Percentiles rank a stretch among this genome's conserved stretches.
These are phyloP conservation scores for Cutaneotrichosporon spelunceum DNA, from an alignment of 1,284 basidiomycete genomes.

Conservation along the genomic window DNA sequence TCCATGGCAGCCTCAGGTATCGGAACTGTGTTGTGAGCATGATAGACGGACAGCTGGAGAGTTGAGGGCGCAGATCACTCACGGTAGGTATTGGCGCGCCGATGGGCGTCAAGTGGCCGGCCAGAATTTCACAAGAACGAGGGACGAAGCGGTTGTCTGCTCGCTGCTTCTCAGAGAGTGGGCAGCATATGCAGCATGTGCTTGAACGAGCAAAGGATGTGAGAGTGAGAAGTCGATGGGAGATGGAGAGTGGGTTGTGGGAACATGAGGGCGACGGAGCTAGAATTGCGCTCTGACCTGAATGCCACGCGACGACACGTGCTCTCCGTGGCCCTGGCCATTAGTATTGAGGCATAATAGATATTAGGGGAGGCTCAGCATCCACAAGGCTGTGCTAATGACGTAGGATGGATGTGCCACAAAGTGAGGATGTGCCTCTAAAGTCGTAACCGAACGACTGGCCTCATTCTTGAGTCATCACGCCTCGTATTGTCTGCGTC, in stretches of 20 bases:
- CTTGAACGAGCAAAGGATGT: neutral
- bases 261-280: neutral
- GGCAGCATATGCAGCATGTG: constrained; percentile 1
- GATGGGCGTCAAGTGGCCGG: neutral
- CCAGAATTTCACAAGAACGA: constrained; percentile 1
- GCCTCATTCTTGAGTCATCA: too few species aligned
- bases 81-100: constrained; percentile 2
- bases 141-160: neutral
- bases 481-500: too few species aligned
- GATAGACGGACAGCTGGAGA: neutral
- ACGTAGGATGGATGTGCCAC: too few species aligned
- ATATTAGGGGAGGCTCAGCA: neutral
- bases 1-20: constrained; percentile 60
- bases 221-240: neutral
- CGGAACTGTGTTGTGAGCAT: neutral
- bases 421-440: too few species aligned
- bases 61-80: neutral
- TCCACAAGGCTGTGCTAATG: neutral
- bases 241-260: neutral
- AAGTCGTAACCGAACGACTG: too few species aligned
- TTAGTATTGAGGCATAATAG: neutral
- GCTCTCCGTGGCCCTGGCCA: neutral
- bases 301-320: neutral
- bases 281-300: neutral
- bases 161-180: neutral